Base-by-base conservation (phyloP, 306 rosid species). In the Rubus parviflorus region DNA sequence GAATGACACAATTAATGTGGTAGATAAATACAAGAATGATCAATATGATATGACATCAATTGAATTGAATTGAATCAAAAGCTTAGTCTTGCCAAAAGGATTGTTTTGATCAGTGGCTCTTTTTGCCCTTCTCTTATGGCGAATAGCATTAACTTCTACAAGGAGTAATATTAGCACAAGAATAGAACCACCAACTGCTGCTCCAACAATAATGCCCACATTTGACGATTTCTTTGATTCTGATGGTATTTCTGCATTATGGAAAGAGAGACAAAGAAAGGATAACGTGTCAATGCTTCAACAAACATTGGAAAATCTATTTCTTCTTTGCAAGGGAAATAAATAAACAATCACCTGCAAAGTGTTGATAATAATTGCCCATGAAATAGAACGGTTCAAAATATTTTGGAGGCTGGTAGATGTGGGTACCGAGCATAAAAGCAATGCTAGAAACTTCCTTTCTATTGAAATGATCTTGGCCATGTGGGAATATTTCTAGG, bases 181-280 rank as follows among this genome's bases (percentile, higher is more conserved):
- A 74, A 83, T 77, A 17, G 81, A 30, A 79, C 96, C 92, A 57
- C 96, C 97, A 42, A 19, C 86, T 45, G 82, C 84, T 71, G 86
- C 95, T 74, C 98, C 97, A 74, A 89, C 82, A 75, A 87, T 85
- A 64, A 90, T 46, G 20, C 81, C 87, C 77, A 63, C 2, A 37
- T 63, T 63, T 37, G 69, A 63, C 6, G 69, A 63, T 16, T 85
- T 86, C 49, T 79, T n/a, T 12, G 80, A 46, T 6, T 47, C 54
- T 15, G 4, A 61, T 46, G 72, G 16, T 62, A 41, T 81, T 63
- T n/a, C 46, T 63, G 69, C 69, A 37, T 63, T 40, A 16, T 16
- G 46, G 37, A 74, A 70, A 43, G 20, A 15, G 37, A 77, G n/a
- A n/a, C n/a, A n/a, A n/a, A n/a, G n/a, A n/a, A n/a, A n/a, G 19